Conservation (phyloP, 208 protist genomes). For the Strigomonas oncopelti region DNA sequence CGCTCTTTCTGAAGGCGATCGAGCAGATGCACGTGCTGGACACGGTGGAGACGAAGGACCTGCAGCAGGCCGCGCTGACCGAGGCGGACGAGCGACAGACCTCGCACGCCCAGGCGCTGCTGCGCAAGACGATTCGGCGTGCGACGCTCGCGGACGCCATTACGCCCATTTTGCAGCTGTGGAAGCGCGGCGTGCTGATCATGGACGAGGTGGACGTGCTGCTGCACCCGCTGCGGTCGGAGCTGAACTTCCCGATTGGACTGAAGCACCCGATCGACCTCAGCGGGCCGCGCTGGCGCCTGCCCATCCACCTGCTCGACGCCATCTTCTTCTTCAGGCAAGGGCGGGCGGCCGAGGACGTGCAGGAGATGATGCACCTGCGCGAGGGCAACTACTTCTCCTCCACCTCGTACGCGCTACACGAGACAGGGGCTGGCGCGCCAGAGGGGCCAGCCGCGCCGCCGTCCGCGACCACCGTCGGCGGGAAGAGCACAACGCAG, state of each 20-base stretch:
- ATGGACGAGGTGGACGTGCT: constrained; percentile 95
- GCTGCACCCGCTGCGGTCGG: constrained; percentile 92
- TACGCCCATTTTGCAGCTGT: constrained; percentile 79
- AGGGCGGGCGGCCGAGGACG: constrained; percentile 33
- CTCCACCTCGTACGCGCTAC: not conserved
- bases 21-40: constrained; percentile 89
- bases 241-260: constrained; percentile 96
- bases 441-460: not conserved
- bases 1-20: constrained; percentile 90
- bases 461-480: not conserved
- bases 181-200: constrained; percentile 83
- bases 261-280: constrained; percentile 89
- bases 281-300: constrained; percentile 83
- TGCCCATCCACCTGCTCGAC: constrained; percentile 93
- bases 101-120: constrained; percentile 33
- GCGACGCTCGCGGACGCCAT: constrained; percentile 68
- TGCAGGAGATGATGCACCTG: constrained; percentile 27
- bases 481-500: constrained; percentile 3
- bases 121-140: constrained; percentile 37
- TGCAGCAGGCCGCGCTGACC: constrained; percentile 23
- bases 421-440: not conserved
- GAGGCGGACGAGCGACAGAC: constrained; percentile 37
- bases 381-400: constrained; percentile 5
- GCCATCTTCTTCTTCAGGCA: constrained; percentile 78
- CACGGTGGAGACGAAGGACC: constrained; percentile 31